Evolutionary conservation across 257 asterid genomes (phyloP).

Genomic region (Nemophila menziesii): DNA sequence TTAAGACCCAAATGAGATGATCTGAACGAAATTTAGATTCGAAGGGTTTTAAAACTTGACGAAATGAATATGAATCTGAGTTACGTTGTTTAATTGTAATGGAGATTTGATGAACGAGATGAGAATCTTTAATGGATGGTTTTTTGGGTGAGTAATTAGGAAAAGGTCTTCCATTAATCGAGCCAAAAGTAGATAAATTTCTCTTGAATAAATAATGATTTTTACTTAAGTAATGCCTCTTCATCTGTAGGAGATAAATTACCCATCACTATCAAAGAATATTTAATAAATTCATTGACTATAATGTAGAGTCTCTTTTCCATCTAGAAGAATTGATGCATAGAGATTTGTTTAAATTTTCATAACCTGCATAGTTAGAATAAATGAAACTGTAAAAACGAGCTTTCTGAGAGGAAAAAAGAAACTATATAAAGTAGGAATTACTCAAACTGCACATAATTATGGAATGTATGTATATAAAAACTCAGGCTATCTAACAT

Average conservation of each 20-base stretch:
- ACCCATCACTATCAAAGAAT: slow-evolving; percentile 51
- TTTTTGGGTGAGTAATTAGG: slow-evolving; percentile 78
- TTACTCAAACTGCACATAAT: no score
- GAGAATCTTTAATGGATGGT: slow-evolving; percentile 62
- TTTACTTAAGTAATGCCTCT: slow-evolving; percentile 31
- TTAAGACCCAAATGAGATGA: slow-evolving; percentile 82
- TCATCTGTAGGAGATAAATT: slow-evolving; percentile 56
- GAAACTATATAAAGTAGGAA: no score
- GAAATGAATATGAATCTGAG: slow-evolving; percentile 50
- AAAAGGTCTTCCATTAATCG: slow-evolving; percentile 39
- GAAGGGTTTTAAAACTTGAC: slow-evolving; percentile 42
- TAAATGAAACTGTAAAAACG: no score
- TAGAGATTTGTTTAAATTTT: slow-evolving; percentile 20
- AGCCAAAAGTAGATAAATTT: slow-evolving; percentile 20
- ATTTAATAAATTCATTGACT: slow-evolving; percentile 13
- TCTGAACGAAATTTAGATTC: slow-evolving; percentile 69
- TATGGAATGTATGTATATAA: no score
- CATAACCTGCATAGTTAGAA: slow-evolving; percentile 26
- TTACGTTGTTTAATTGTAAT: slow-evolving; percentile 62
- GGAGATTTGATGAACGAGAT: slow-evolving; percentile 53
- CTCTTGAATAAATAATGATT: slow-evolving; percentile 16
- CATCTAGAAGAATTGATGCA: slow-evolving; percentile 15
- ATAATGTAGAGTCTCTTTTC: slow-evolving; percentile 16
- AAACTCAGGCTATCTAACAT: no score
- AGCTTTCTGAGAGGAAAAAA: no score